Conservation (phyloP, 2,329 filamentous ascomycete genomes). For the Cercospora citrullina region DNA sequence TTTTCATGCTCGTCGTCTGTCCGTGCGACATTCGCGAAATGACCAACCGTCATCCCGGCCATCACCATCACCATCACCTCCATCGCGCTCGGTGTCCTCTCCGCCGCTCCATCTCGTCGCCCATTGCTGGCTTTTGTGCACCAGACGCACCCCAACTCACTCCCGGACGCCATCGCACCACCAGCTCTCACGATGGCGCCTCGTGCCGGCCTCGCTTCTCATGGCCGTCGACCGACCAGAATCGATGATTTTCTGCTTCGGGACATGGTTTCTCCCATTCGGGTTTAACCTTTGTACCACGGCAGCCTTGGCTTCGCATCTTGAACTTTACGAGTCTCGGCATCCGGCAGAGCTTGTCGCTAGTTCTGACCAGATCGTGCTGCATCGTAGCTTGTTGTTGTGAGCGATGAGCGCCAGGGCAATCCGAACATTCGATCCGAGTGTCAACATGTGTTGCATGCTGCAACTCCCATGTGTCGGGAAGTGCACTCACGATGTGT, state of each 20-base stretch:
- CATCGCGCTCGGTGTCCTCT: neutral
- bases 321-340: neutral
- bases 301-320: conserved; percentile 2
- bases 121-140: neutral
- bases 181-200: neutral
- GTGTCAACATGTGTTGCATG: neutral
- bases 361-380: neutral
- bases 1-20: neutral
- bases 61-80: neutral
- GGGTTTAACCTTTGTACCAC: neutral
- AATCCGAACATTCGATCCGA: neutral
- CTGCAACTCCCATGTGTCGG: neutral
- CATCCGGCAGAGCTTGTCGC: neutral
- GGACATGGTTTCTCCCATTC: neutral
- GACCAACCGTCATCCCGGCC: neutral
- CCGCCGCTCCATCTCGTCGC: neutral
- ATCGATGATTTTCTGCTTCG: conserved; percentile 1
- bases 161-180: neutral
- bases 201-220: neutral
- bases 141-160: neutral
- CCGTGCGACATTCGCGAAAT: conserved; percentile 1
- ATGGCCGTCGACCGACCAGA: neutral
- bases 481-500: neutral
- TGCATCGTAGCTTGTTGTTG: neutral
- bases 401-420: neutral